Base-by-base conservation (phyloP, 2,329 filamentous ascomycete species). In the Claviceps digitariae region DNA sequence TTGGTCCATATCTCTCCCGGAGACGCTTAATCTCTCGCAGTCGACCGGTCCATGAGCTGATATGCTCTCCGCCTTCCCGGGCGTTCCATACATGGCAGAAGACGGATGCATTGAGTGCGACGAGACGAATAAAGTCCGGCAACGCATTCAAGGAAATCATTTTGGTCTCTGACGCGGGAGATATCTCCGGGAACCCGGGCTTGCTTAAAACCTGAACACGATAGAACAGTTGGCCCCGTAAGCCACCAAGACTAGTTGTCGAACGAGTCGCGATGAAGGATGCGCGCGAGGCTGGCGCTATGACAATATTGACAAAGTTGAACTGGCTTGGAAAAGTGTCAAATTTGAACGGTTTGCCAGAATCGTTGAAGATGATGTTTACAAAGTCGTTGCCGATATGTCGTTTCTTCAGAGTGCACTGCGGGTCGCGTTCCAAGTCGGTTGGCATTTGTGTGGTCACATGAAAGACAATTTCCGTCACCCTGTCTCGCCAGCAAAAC, bases 371-470 rank as follows among this genome's bases (percentile, higher is more conserved):
- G 54, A 98, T 85, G 60, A 98, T 95, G 65, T 95, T 97, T 64
- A 98, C 93, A 66, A 88, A 95, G 67, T 97, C 93, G 64, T 98
- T 98, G 54, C 93, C 93, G 56, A 97, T 93, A 64, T 97, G 94
- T 2, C 83, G 79, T 69, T 98, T 98, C 73, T 98, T 98, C 66
- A 82, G 78, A 57, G 84, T 83, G 63, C 85, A 89, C 57, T 81
- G 77, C 10, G 85, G 80, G 61, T 95, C 90, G 31, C 81, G 77
- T 52, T 89, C 82, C 15, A 84, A 72, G 63, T 94, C 80, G 10
- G 89, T 95, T 1, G 93, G 93, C 93, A 98, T 98, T 76, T 97
- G 90, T 4, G 91, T 98, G 5, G 87, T 89, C 52, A 97, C 84
- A 65, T 97, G 93, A 68, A 94, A 98, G 31, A 97, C 85, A 46